Evolutionary conservation across 306 rosid species (phyloP).

Genomic region (Herpetospermum pedunculosum): DNA sequence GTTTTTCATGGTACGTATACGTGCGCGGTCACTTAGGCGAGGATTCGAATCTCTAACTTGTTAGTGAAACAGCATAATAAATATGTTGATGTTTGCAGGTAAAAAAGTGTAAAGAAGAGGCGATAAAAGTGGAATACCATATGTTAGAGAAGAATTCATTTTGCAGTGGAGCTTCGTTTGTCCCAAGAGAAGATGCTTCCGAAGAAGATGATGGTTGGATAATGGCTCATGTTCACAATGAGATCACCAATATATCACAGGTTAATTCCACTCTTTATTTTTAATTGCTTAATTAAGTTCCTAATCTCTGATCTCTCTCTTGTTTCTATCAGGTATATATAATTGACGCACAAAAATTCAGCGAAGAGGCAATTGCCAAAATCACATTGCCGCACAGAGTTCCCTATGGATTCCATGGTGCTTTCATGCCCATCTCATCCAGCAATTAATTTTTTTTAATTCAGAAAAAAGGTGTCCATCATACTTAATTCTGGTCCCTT

Average conservation of each 20-base stretch:
- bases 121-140: conserved; percentile 37
- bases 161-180: conserved; percentile 60
- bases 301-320: not conserved
- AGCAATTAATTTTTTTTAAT: not conserved
- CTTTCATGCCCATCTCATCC: conserved; percentile 25
- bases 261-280: conserved; percentile 5
- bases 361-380: conserved; percentile 32
- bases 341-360: conserved; percentile 38
- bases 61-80: no score
- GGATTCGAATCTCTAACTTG: no score
- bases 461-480: not conserved
- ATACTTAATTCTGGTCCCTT: not conserved
- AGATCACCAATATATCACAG: conserved; percentile 34
- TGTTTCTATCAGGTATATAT: conserved; percentile 33
- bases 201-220: conserved; percentile 84
- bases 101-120: not conserved
- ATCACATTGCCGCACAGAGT: conserved; percentile 46
- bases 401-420: conserved; percentile 75
- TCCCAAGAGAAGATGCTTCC: conserved; percentile 22
- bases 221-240: conserved; percentile 63
- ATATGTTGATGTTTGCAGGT: no score
- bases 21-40: no score
- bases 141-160: conserved; percentile 47
- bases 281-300: not conserved
- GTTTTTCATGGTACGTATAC: no score